A percentile compares a stretch with the other conserved stretches of the same genome.
phyloP scores from a whole-genome alignment of 768 basidiomycete genomes.

The Imleria badia region DNA sequence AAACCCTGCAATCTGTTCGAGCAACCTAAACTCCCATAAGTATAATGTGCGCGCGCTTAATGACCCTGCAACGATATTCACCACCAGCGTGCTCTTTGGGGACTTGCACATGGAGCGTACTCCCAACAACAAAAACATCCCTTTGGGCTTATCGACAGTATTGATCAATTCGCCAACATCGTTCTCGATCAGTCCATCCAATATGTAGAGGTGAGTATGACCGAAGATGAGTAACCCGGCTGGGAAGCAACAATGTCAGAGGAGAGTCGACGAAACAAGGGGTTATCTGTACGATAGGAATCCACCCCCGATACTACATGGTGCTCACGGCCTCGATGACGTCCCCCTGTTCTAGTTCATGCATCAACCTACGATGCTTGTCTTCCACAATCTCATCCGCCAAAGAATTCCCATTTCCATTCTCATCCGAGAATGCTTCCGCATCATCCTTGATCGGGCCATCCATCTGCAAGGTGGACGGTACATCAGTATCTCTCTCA shows the following conservation, averaged over 20 bases:
- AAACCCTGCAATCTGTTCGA: slow-evolving; percentile 73
- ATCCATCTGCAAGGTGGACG: slow-evolving; percentile 42
- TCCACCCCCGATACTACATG: slow-evolving; percentile 88
- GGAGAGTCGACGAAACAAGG: background rate
- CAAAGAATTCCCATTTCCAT: slow-evolving; percentile 46
- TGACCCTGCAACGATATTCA: slow-evolving; percentile 32
- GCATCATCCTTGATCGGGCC: slow-evolving; percentile 14
- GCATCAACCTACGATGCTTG: slow-evolving; percentile 83
- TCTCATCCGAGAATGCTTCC: slow-evolving; percentile 14
- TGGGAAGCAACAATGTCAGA: slow-evolving; percentile 3
- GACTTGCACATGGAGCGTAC: slow-evolving; percentile 74
- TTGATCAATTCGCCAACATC: slow-evolving; percentile 89
- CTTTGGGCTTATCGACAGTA: slow-evolving; percentile 78
- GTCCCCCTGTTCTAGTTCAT: slow-evolving; percentile 86
- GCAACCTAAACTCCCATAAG: slow-evolving; percentile 51
- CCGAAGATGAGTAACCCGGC: slow-evolving; percentile 90
- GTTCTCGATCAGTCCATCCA: slow-evolving; percentile 86
- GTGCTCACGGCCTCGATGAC: slow-evolving; percentile 85
- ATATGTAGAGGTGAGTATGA: slow-evolving; percentile 80
- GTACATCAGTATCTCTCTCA: slow-evolving; percentile 40
- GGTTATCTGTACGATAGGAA: slow-evolving; percentile 71
- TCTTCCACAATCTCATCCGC: slow-evolving; percentile 83
- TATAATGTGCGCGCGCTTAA: background rate
- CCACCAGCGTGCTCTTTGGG: slow-evolving; percentile 83
- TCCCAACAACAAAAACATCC: slow-evolving; percentile 85